These are phyloP conservation scores for Kockiozyma suomiensis DNA, from an alignment of 805 yeast genomes.

Conservation along the genomic window DNA sequence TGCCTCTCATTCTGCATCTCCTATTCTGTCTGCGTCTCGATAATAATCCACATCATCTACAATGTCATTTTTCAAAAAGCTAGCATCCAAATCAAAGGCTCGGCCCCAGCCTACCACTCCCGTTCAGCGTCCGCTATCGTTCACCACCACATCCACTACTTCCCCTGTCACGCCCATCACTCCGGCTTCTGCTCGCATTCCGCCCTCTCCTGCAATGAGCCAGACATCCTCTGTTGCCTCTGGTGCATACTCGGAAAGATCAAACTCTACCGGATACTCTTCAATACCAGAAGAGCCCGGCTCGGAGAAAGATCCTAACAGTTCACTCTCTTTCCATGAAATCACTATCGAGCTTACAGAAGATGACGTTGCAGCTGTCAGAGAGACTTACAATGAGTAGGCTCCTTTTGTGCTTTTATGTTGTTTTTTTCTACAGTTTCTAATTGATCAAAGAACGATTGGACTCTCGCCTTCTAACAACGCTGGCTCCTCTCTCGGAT, in stretches of 20 bases:
- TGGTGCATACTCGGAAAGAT: neutral
- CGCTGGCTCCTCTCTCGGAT: conserved; percentile 11
- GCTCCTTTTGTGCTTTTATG: neutral
- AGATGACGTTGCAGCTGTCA: conserved; percentile 29
- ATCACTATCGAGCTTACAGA: conserved; percentile 29
- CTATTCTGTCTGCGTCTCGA: too few species aligned
- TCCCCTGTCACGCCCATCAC: neutral
- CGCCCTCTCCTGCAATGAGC: conserved; percentile 5
- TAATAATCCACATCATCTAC: too few species aligned
- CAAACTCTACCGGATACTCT: conserved; percentile 1
- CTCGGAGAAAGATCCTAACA: neutral
- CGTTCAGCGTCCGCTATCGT: neutral
- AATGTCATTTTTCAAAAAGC: neutral
- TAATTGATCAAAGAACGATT: conserved; percentile 11
- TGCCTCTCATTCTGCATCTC: too few species aligned
- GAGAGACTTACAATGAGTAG: conserved; percentile 26
- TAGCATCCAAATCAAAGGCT: neutral
- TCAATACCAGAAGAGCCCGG: conserved; percentile 6
- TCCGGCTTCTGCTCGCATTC: neutral
- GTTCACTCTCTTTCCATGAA: conserved; percentile 10
- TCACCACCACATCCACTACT: conserved; percentile 1
- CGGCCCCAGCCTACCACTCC: neutral
- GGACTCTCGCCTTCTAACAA: conserved; percentile 26
- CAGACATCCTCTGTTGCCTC: conserved; percentile 3
- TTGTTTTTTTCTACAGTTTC: neutral